Base-by-base conservation (phyloP, 768 basidiomycete genomes). In the Suillus cothurnatus region DNA sequence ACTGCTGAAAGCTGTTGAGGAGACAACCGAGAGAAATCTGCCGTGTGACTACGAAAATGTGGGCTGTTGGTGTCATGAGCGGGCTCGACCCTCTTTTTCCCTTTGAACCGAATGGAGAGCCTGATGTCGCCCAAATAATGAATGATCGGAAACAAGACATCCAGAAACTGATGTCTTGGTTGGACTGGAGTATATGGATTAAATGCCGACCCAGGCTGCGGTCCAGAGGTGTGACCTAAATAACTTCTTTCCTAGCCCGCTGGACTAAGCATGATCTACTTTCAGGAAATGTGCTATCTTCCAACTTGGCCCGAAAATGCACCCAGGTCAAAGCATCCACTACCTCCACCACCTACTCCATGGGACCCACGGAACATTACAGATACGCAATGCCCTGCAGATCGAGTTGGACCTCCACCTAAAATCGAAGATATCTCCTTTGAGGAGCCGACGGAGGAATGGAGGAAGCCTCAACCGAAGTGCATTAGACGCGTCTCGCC, bases 241-340 rank as follows among this genome's bases (percentile, higher is more conserved):
- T 3, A n/a, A 36, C 26, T 9, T 47, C 9, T 36, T 56, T 61
- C 7, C 21, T 23, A 56, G 11, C 21, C 34, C 45, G n/a, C 14
- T 11, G 5, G 56, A 23, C 56, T 58, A 5, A 58, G 31, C 19
- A 38, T 26, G 2, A 26, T 26, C 8, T 39, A 9, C 23, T 26
- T 5, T 21, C 11, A 74, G 75, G 73, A 74, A 41, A 69, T 69
- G 38, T 74, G 74, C 41, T 74, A 69, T 38, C 56, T 76, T 21
- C 71, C 74, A 49, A 76, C 71, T 1, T 74, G 71, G 71, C 67
- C 69, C 15, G 0, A 60, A 0, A 58, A 38, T 63, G 63, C 1
- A 64, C 71, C 56, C 49, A 17, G 43, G 28, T 28, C 1, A 32
- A 32, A 3, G 11, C 19, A 12, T 19, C 39, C 61, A 26, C 8